These are phyloP conservation scores for Claviceps monticola DNA, from an alignment of 2,329 filamentous ascomycete species.

Conservation along the genomic window DNA sequence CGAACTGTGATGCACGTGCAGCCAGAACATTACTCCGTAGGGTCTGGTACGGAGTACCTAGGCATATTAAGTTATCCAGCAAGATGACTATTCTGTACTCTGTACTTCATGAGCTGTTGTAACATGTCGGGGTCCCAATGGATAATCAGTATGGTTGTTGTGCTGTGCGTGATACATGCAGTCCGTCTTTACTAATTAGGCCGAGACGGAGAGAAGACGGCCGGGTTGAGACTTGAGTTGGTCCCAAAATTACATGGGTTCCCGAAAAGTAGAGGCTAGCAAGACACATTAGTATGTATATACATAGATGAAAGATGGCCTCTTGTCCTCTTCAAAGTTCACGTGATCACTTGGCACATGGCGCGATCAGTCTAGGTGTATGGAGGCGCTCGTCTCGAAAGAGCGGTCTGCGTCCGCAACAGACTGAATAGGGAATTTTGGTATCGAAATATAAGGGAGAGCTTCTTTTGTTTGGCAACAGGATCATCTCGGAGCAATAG, in stretches of 20 bases:
- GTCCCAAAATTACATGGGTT: too few species aligned
- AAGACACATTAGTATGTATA: too few species aligned
- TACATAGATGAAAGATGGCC: too few species aligned
- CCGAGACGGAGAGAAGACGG: not conserved
- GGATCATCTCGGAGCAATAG: too few species aligned
- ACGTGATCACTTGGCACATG: not conserved
- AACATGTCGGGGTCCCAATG: too few species aligned
- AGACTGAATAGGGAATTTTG: too few species aligned
- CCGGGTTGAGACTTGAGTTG: not conserved
- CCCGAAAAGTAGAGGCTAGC: too few species aligned
- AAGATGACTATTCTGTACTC: too few species aligned
- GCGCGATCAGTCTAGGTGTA: not conserved
- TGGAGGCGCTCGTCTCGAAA: not conserved
- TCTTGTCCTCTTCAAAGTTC: too few species aligned
- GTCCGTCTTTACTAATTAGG: not conserved
- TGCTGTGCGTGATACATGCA: not conserved
- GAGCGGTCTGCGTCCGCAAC: not conserved
- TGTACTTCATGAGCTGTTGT: too few species aligned
- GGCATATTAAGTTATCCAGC: not conserved
- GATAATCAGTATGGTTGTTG: not conserved
- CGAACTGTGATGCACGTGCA: not conserved
- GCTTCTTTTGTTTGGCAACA: too few species aligned
- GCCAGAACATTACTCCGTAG: not conserved
- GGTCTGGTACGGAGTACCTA: not conserved
- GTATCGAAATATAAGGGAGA: too few species aligned